Conservation (phyloP, 2,329 filamentous ascomycete species). For the Aspergillus nomiae region DNA sequence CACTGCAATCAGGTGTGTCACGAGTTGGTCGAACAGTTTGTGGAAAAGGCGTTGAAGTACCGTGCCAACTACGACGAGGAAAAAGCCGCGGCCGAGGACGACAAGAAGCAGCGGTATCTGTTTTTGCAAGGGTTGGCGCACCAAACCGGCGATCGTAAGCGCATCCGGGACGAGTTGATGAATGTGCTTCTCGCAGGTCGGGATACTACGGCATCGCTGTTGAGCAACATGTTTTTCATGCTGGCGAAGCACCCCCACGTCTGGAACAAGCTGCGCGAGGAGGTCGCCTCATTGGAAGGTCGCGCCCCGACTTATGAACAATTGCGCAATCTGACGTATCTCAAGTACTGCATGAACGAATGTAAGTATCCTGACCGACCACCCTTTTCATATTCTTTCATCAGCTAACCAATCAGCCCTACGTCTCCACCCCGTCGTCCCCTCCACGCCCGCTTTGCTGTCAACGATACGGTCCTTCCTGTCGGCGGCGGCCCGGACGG, state of each 20-base stretch:
- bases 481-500: conserved; percentile 62
- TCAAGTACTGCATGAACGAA: conserved; percentile 28
- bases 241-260: conserved; percentile 43
- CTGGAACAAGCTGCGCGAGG: conserved; percentile 39
- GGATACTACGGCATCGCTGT: conserved; percentile 52
- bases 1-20: conserved; percentile 41
- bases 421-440: conserved; percentile 47
- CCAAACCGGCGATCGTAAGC: conserved; percentile 45
- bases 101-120: conserved; percentile 37
- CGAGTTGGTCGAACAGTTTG: conserved; percentile 32
- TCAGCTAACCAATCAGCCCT: conserved; percentile 28
- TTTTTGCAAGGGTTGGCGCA: conserved; percentile 51
- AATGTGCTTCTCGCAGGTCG: conserved; percentile 55
- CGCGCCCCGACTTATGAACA: conserved; percentile 24
- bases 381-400: not conserved
- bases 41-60: conserved; percentile 41
- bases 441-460: conserved; percentile 39
- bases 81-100: conserved; percentile 17
- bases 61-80: conserved; percentile 21
- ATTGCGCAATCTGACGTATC: conserved; percentile 27
- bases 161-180: conserved; percentile 49
- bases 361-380: conserved; percentile 11
- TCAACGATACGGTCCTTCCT: conserved; percentile 43
- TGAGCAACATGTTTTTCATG: conserved; percentile 49
- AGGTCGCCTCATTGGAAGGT: conserved; percentile 26